A percentile compares a stretch with the other conserved stretches of the same genome.
These are phyloP conservation scores for Coffea eugenioides DNA, from an alignment of 257 asterid species.

Conservation along the genomic window DNA sequence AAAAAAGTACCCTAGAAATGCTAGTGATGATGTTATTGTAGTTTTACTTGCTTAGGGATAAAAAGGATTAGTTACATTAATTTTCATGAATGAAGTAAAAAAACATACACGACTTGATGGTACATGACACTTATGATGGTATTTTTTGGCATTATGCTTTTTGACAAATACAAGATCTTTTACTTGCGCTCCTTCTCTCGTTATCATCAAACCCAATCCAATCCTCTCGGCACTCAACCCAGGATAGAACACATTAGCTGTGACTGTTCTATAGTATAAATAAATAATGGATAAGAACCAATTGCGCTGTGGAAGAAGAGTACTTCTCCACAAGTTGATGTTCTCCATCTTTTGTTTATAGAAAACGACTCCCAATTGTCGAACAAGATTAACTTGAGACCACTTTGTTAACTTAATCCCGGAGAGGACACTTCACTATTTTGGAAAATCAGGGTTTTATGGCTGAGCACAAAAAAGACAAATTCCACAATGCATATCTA, in stretches of 20 bases:
- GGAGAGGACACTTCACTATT: not conserved
- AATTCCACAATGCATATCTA: too few species aligned
- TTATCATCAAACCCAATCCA: too few species aligned
- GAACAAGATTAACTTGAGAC: too few species aligned
- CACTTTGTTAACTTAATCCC: not conserved
- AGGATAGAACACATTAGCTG: not conserved
- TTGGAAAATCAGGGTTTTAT: too few species aligned
- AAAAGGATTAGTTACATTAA: too few species aligned
- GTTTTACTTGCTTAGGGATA: too few species aligned
- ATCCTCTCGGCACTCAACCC: not conserved
- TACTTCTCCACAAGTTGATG: conserved; percentile 10
- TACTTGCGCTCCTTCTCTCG: too few species aligned
- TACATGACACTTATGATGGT: not conserved
- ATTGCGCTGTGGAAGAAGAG: not conserved
- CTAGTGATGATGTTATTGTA: too few species aligned
- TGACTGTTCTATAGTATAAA: too few species aligned
- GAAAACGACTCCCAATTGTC: not conserved
- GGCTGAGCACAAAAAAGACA: too few species aligned
- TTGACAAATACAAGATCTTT: not conserved
- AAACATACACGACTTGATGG: not conserved
- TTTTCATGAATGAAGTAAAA: not conserved
- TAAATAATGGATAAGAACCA: not conserved
- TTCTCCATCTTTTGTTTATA: not conserved
- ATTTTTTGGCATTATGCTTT: not conserved
- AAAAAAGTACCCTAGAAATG: not conserved